phyloP scores from a whole-genome alignment of 352 stramenopile species.

The Phytopythium boreale region DNA sequence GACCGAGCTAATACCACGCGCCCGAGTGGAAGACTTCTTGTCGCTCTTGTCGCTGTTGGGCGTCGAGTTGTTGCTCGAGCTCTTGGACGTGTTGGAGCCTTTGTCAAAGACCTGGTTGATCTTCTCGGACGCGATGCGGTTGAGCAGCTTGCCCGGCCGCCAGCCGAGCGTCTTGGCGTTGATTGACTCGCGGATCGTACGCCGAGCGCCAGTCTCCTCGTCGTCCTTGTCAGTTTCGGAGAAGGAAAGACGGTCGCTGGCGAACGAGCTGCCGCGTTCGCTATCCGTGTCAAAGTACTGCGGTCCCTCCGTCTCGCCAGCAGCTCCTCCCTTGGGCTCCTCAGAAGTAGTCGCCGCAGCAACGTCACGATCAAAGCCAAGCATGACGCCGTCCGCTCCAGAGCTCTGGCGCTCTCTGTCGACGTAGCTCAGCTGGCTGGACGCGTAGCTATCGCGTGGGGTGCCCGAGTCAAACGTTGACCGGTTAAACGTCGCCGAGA shows the following conservation, averaged over 20 bases:
- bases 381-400: slow-evolving; percentile 19
- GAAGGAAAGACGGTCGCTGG: slow-evolving; percentile 22
- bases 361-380: background rate
- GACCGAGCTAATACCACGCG: slow-evolving; percentile 24
- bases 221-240: slow-evolving; percentile 14
- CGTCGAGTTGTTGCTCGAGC: slow-evolving; percentile 31
- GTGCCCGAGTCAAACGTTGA: slow-evolving; percentile 34
- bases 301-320: slow-evolving; percentile 13
- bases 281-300: slow-evolving; percentile 55
- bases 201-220: slow-evolving; percentile 11
- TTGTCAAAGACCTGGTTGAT: slow-evolving; percentile 18
- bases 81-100: slow-evolving; percentile 32
- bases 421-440: slow-evolving; percentile 21
- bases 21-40: slow-evolving; percentile 21
- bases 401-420: slow-evolving; percentile 14
- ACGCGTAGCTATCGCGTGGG: slow-evolving; percentile 29
- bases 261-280: slow-evolving; percentile 36
- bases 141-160: slow-evolving; percentile 40
- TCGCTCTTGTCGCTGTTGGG: slow-evolving; percentile 23
- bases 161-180: slow-evolving; percentile 27
- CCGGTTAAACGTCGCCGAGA: slow-evolving; percentile 28
- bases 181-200: slow-evolving; percentile 3
- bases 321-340: background rate
- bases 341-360: background rate
- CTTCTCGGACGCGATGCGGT: slow-evolving; percentile 23